Evolutionary conservation across 2,329 filamentous ascomycete genomes (phyloP).

Genomic region (Phyllosticta paracitricarpa): DNA sequence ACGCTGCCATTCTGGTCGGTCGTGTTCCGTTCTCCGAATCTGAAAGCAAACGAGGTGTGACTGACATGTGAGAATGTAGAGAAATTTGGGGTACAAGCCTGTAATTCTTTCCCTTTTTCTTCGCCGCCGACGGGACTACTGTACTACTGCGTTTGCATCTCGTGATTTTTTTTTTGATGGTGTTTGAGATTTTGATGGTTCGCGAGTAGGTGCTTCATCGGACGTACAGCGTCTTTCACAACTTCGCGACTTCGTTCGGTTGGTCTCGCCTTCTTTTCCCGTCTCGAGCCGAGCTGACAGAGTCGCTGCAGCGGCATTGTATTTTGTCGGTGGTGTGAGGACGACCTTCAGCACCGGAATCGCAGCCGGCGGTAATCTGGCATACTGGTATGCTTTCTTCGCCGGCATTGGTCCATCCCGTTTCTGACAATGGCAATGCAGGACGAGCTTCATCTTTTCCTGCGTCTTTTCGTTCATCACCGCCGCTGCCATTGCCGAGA

Average conservation of each 20-base stretch:
- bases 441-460: conserved; percentile 51
- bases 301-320: conserved; percentile 42
- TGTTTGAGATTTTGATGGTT: neutral
- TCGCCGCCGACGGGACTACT: neutral
- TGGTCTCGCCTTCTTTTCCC: neutral
- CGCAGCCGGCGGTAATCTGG: conserved; percentile 49
- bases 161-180: neutral
- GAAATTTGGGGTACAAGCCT: conserved; percentile 6
- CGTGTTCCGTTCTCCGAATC: neutral
- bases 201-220: conserved; percentile 3
- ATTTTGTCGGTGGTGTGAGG: conserved; percentile 51
- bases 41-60: neutral
- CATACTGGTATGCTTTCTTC: conserved; percentile 42
- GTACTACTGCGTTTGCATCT: no score
- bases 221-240: conserved; percentile 7
- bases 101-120: neutral
- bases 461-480: conserved; percentile 53
- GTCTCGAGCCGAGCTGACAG: conserved; percentile 6
- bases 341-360: conserved; percentile 55
- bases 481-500: conserved; percentile 50
- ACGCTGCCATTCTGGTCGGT: neutral
- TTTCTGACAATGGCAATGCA: conserved; percentile 14
- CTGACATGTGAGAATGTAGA: neutral
- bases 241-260: conserved; percentile 6
- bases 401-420: no score